phyloP scores from a whole-genome alignment of 345 rosid species.

The Excoecaria cochinchinensis region DNA sequence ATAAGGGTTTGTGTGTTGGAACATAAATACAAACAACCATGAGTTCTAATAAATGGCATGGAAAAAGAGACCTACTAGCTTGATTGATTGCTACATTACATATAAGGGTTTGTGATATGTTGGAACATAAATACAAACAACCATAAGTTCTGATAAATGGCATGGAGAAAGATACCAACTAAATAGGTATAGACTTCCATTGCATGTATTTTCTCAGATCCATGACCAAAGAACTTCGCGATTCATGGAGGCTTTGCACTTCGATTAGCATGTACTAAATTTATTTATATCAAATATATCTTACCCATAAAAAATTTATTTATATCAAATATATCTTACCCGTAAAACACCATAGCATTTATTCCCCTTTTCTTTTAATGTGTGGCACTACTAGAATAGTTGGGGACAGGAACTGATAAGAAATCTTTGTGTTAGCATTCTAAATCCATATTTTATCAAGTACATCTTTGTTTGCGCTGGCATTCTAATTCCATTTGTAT shows the following conservation, averaged over 20 bases:
- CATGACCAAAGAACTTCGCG: neutral
- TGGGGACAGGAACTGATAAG: neutral
- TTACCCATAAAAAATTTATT: neutral
- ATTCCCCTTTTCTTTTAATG: neutral
- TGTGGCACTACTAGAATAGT: neutral
- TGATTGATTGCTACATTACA: neutral
- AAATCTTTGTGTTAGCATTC: neutral
- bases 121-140: neutral
- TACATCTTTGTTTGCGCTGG: neutral
- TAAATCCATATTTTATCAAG: neutral
- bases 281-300: neutral
- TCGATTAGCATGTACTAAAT: neutral
- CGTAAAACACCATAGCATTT: neutral
- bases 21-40: neutral
- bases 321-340: neutral
- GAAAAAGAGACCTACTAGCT: no score
- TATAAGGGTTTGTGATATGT: neutral
- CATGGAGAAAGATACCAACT: neutral
- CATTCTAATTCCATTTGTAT: neutral
- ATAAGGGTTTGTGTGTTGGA: neutral
- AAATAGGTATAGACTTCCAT: neutral
- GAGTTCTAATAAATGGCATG: neutral
- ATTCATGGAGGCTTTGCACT: neutral
- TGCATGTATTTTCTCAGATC: neutral
- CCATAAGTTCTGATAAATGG: neutral